These are phyloP conservation scores for Fraxinus quadrangulata DNA, from an alignment of 257 asterid species.

Conservation along the genomic window DNA sequence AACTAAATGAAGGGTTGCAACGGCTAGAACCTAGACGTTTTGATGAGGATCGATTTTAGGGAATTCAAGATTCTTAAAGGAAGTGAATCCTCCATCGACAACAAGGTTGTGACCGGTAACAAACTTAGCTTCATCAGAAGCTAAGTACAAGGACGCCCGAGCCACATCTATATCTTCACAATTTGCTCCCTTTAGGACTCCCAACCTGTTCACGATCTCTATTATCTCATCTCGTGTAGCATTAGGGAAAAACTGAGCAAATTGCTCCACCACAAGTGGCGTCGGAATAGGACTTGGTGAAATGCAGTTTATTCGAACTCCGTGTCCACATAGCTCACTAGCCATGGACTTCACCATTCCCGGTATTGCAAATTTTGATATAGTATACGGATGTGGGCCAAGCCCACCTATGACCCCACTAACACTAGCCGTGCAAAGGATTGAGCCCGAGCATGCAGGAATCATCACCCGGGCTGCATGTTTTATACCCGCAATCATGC, in stretches of 20 bases:
- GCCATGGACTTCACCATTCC: constrained; percentile 38
- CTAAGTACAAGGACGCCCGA: constrained; percentile 35
- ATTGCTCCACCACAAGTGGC: constrained; percentile 31
- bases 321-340: constrained; percentile 31
- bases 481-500: constrained; percentile 30
- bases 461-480: constrained; percentile 42
- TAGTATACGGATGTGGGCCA: constrained; percentile 35
- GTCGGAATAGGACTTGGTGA: constrained; percentile 38
- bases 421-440: constrained; percentile 37
- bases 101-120: constrained; percentile 43
- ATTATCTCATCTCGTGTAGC: constrained; percentile 21
- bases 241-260: constrained; percentile 6
- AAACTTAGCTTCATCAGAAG: constrained; percentile 40
- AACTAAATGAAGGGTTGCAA: not conserved
- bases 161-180: constrained; percentile 42
- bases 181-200: constrained; percentile 30
- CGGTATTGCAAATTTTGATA: constrained; percentile 31
- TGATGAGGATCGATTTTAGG: constrained; percentile 11
- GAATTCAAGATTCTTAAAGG: constrained; percentile 34
- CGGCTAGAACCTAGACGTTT: not conserved
- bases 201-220: constrained; percentile 24
- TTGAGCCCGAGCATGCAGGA: constrained; percentile 32
- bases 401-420: constrained; percentile 41
- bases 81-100: constrained; percentile 43
- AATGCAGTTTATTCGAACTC: constrained; percentile 40